Evolutionary conservation across 129 eudicot genomes (phyloP).

Genomic region (Daucus carota): DH1_v3.0 NC_030386.2:33723001-33723500

Average conservation of each 20-base stretch:
- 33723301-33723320: conserved; percentile 50
- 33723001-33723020: no score
- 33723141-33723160: conserved; percentile 43
- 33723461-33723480: not conserved
- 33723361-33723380: not conserved
- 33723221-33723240: conserved; percentile 74
- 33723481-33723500: not conserved
- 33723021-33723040: no score
- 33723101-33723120: not conserved
- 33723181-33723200: no score
- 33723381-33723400: not conserved
- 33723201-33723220: conserved; percentile 16
- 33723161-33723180: no score
- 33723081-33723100: no score
- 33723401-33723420: not conserved
- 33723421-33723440: not conserved
- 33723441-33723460: not conserved
- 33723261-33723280: conserved; percentile 63
- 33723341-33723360: not conserved
- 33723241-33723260: conserved; percentile 62
- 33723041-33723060: no score
- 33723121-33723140: conserved; percentile 3
- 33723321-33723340: not conserved
- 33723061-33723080: no score
- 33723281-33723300: conserved; percentile 76